These are phyloP conservation scores for Leccinum angustisporum DNA, from an alignment of 1,284 basidiomycete species.

Conservation along the genomic window DNA sequence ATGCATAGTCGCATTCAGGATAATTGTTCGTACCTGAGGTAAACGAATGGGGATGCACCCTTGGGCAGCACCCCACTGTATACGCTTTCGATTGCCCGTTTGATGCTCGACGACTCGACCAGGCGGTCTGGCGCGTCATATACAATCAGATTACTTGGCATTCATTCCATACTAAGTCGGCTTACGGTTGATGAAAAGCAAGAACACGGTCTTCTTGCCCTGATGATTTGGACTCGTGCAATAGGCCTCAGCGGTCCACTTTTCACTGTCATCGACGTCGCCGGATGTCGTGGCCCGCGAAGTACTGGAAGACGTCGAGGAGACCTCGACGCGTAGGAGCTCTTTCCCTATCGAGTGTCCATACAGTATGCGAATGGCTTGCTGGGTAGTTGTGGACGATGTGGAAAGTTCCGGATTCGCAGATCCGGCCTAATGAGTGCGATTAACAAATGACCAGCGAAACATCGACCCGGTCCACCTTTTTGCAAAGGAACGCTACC, in stretches of 20 bases:
- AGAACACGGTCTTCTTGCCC: conserved; percentile 80
- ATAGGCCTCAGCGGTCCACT: conserved; percentile 72
- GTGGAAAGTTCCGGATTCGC: conserved; percentile 83
- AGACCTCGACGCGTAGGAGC: conserved; percentile 59
- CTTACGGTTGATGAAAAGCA: conserved; percentile 98
- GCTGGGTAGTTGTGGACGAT: conserved; percentile 63
- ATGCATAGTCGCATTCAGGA: neutral
- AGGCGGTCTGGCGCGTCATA: conserved; percentile 68
- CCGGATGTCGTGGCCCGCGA: conserved; percentile 24
- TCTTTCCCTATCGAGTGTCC: conserved; percentile 83
- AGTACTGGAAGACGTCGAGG: conserved; percentile 23
- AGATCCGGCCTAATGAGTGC: conserved; percentile 59
- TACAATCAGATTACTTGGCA: neutral
- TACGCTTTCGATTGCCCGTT: conserved; percentile 83
- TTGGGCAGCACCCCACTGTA: conserved; percentile 91
- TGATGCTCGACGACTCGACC: conserved; percentile 88
- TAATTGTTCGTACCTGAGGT: conserved; percentile 65
- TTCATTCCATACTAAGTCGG: conserved; percentile 12
- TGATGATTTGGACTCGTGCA: conserved; percentile 91
- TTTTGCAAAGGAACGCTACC: conserved; percentile 89
- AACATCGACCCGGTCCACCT: conserved; percentile 47
- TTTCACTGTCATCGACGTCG: conserved; percentile 38
- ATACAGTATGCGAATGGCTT: conserved; percentile 83
- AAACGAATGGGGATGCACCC: conserved; percentile 88
- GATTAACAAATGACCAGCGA: neutral